phyloP scores from a whole-genome alignment of 495 filamentous ascomycete genomes.

The Friedmanniomyces endolithicus region DNA sequence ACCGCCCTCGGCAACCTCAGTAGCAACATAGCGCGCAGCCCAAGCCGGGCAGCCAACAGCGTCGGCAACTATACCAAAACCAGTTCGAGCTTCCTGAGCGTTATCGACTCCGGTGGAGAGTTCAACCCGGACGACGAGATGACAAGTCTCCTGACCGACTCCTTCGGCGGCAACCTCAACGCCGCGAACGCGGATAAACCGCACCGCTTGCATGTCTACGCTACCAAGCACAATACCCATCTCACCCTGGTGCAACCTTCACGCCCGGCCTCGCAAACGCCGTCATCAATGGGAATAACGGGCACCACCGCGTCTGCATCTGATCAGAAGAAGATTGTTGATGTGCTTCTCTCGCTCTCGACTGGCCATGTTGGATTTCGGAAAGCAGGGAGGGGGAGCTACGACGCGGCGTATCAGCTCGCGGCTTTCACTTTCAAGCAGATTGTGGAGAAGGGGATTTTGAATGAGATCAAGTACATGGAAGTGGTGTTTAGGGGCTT shows the following conservation, averaged over 20 bases:
- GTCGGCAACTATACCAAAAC: neutral
- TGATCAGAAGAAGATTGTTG: constrained; percentile 23
- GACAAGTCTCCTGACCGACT: neutral
- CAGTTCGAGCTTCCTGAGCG: neutral
- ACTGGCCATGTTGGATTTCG: constrained; percentile 77
- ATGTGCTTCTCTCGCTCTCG: constrained; percentile 60
- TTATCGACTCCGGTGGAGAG: neutral
- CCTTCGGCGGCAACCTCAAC: constrained; percentile 8
- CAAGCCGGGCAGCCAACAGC: neutral
- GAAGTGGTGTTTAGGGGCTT: constrained; percentile 76
- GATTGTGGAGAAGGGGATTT: constrained; percentile 60
- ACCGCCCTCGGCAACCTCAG: neutral
- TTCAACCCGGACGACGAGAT: neutral
- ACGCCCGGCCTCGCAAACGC: constrained; percentile 29
- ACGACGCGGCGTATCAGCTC: constrained; percentile 90
- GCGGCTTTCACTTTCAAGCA: constrained; percentile 62
- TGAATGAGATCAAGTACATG: constrained; percentile 47
- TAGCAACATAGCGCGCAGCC: neutral
- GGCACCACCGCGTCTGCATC: neutral
- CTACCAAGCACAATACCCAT: constrained; percentile 84
- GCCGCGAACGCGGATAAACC: constrained; percentile 30
- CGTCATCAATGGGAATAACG: neutral
- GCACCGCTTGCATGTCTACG: constrained; percentile 77
- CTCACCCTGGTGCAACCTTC: constrained; percentile 76
- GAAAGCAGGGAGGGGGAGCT: constrained; percentile 62